Percentiles rank a stretch among this genome's conserved stretches.
phyloP scores from a whole-genome alignment of 108 stramenopile species.

The Stephanodiscus minutulus region DNA sequence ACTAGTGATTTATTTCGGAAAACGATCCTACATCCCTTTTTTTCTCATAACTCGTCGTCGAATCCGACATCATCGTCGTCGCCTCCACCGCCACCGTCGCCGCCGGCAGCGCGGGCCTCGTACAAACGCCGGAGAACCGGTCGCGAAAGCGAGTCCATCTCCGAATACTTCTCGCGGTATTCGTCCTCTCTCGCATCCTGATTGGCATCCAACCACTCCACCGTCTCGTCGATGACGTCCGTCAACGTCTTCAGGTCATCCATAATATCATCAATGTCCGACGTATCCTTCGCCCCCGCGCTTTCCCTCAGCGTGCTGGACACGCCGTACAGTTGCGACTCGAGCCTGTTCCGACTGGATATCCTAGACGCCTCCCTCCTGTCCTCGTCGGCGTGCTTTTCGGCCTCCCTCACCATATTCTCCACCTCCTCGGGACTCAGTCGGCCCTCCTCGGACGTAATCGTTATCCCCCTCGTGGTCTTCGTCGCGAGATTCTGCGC shows the following conservation, averaged over 20 bases:
- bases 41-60: conserved; percentile 71
- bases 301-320: conserved; percentile 88
- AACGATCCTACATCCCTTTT: no score
- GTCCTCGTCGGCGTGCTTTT: conserved; percentile 92
- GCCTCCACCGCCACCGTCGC: conserved; percentile 50
- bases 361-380: conserved; percentile 80
- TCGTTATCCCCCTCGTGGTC: conserved; percentile 95
- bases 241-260: conserved; percentile 88
- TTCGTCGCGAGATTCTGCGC: conserved; percentile 95
- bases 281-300: conserved; percentile 71
- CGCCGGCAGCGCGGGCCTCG: conserved; percentile 58
- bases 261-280: conserved; percentile 7
- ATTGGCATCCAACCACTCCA: conserved; percentile 96
- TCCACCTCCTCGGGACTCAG: conserved; percentile 94
- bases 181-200: conserved; percentile 92
- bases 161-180: conserved; percentile 81
- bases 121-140: conserved; percentile 88
- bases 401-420: conserved; percentile 94
- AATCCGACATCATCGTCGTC: conserved; percentile 56
- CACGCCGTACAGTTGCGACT: conserved; percentile 92
- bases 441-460: conserved; percentile 96
- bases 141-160: conserved; percentile 89
- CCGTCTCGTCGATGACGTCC: conserved; percentile 82
- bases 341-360: conserved; percentile 89
- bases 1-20: no score